Percentiles rank a stretch among this genome's conserved stretches.
These are phyloP conservation scores for Blastocystis sp. DNA, from an alignment of 352 stramenopile species.

Conservation along the genomic window DNA sequence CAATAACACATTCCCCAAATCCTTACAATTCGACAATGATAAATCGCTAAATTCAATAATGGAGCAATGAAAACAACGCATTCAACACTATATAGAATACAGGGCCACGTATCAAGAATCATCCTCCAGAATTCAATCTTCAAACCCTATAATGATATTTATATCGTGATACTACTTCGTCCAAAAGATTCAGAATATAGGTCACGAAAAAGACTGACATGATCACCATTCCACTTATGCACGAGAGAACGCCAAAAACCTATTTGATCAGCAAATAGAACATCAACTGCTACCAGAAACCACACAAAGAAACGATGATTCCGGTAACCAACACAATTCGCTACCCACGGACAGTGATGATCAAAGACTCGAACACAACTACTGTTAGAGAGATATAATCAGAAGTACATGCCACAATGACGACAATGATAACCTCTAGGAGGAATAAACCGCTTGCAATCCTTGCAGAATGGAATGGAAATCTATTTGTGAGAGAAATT, in stretches of 20 bases:
- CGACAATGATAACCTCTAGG: constrained; percentile 20
- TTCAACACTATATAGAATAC: background rate
- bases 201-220: constrained; percentile 10
- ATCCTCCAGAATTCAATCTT: background rate
- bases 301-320: constrained; percentile 86
- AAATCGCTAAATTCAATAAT: background rate
- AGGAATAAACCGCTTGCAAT: background rate
- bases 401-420: background rate
- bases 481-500: background rate
- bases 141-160: background rate
- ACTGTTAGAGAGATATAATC: background rate
- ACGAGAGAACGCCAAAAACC: background rate
- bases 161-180: background rate
- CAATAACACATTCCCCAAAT: background rate
- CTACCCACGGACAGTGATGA: constrained; percentile 79
- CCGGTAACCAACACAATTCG: constrained; percentile 83
- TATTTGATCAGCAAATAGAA: background rate
- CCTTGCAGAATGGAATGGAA: background rate
- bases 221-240: background rate
- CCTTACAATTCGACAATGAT: constrained; percentile 20
- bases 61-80: constrained; percentile 7
- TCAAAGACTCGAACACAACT: constrained; percentile 66
- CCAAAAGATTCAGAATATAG: background rate
- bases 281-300: background rate
- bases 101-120: background rate